Base-by-base conservation (phyloP, 2,329 filamentous ascomycete species). In the Botryotinia globosa region DNA sequence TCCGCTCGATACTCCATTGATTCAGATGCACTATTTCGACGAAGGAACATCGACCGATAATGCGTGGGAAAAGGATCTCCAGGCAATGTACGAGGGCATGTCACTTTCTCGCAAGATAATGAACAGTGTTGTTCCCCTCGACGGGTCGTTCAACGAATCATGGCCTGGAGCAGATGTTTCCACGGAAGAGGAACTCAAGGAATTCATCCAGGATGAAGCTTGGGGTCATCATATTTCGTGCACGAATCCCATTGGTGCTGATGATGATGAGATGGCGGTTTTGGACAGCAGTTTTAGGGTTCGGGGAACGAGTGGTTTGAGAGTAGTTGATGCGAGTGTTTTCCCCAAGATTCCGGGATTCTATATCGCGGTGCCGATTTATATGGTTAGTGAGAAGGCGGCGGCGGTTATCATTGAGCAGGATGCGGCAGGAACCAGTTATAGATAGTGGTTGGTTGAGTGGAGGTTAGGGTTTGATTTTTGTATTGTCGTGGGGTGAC, bases 1-100 rank as follows among this genome's bases (percentile, higher is more conserved):
- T 77, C 90, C 91, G 0, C 86, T 87, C 1, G 90, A 92, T 72
- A 82, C 85, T 7, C 91, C 91, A 0, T 80, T 86, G 4, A 91
- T 93, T 76, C 82, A 83, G 66, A 91, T 90, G 82, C 87, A 88
- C 79, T 90, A 86, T 80, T 90, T 88, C 81, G 81, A 73, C 29
- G 56, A 51, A 25, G 74, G 73, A 8, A 59, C 64, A 3, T 37
- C 12, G 1, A 39, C 32, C 6, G 65, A 51, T 10, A 67, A 54
- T 5, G 62, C 62, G 8, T 72, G 62, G 48, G 74, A 76, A 54
- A 54, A 69, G 10, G 74, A 77, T 72, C 64, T 77, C 32, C 59
- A 73, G 45, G 73, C 76, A 37, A 45, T 74, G 12, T 68, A 51
- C 1, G 76, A 78, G 18, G 75, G 71, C 9, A 72, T 75, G 16